phyloP scores from a whole-genome alignment of 139 green algal species.

The Eudorina sp. region DNA sequence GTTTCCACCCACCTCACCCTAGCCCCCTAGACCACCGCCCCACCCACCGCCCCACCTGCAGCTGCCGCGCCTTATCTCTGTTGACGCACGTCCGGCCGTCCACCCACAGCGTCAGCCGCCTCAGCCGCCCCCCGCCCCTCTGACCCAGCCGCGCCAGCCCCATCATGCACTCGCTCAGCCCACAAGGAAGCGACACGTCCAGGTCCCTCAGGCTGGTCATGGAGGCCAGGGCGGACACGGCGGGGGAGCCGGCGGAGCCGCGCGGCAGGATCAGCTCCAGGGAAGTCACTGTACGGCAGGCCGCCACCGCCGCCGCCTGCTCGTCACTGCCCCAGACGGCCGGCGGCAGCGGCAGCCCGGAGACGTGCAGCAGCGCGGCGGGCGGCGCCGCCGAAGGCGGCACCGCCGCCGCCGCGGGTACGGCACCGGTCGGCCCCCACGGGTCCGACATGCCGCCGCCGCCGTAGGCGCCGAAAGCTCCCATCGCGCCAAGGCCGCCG shows the following conservation, averaged over 20 bases:
- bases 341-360: constrained; percentile 25
- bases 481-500: neutral
- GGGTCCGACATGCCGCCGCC: neutral
- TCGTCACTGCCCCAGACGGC: constrained; percentile 42
- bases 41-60: constrained; percentile 31
- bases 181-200: constrained; percentile 40
- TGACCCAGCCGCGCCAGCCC: constrained; percentile 28
- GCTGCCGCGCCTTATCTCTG: constrained; percentile 4
- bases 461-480: neutral
- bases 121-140: neutral
- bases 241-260: neutral
- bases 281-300: neutral
- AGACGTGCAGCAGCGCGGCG: neutral
- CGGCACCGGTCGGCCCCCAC: neutral
- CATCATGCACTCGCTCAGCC: constrained; percentile 36
- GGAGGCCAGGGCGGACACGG: neutral
- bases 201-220: neutral
- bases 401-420: neutral
- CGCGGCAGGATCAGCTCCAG: constrained; percentile 44
- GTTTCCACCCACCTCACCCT: too few species aligned
- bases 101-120: constrained; percentile 47
- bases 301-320: constrained; percentile 35
- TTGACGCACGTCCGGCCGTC: constrained; percentile 30
- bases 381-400: neutral
- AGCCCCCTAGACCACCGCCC: too few species aligned